Base-by-base conservation (phyloP, 495 filamentous ascomycete species). In the Sporormia fimetaria region DNA sequence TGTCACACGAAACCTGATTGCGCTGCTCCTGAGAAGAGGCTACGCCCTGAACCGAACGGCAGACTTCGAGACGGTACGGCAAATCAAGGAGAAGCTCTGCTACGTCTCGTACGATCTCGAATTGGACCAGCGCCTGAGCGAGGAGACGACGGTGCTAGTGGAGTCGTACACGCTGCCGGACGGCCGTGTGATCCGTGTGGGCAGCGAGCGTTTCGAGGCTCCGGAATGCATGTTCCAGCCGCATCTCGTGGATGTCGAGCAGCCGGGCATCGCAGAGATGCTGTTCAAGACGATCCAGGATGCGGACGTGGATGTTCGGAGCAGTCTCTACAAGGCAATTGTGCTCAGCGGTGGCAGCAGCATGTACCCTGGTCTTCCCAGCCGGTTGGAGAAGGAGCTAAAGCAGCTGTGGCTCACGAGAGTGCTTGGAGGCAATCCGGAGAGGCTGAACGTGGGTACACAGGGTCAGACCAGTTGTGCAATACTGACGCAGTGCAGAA, bases 151-250 rank as follows among this genome's bases (percentile, higher is more conserved):
- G 7, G 87, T 95, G 10, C 67, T 99, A 31, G 90, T 99, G 10
- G 90, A 99, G 62, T 88, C 80, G 54, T 99, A 96, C 66, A 98
- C 90, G 3, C 68, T 98, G 8, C 90, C 90, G 24, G 90, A 98
- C 56, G 90, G 90, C 28, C 83, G 90, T 22, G 87, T 94, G 24
- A 95, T 98, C 52, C 76, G 87, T 20, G 85, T 98, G 4, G 90
- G 90, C 3, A 90, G 83, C 54, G 90, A 99, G 62, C 78, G 90
- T 14, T 99, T 99, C 63, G 90, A 99, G 65, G 90, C 90, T 1
- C 87, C 90, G 36, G 90, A 99, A 60, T 96, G 92, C 61, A 70
- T 99, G 32, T 99, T 99, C 80, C 90, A 99, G 67, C 90, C 90
- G 33, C 90, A 99, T 62, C 68, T 99, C 28, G 88, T 99, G 17